phyloP scores from a whole-genome alignment of 352 stramenopile species.

The Globisporangium irregulare region DNA sequence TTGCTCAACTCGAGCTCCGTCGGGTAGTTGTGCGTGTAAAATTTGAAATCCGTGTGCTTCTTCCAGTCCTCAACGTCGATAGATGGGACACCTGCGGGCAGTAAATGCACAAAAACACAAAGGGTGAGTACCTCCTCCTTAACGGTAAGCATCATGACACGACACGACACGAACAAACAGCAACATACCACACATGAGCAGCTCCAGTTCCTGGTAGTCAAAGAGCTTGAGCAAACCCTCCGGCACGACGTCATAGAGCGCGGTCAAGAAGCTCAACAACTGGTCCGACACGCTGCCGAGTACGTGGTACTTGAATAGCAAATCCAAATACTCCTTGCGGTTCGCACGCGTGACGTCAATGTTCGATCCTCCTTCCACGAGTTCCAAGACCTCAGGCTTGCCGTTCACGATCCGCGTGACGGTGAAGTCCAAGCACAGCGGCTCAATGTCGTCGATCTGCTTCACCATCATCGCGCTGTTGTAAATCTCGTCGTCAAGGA shows the following conservation, averaged over 20 bases:
- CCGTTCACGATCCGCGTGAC: constrained; percentile 64
- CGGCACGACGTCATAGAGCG: constrained; percentile 97
- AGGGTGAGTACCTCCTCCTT: neutral
- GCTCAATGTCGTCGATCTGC: constrained; percentile 72
- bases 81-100: constrained; percentile 43
- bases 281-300: constrained; percentile 91
- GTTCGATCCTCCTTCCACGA: constrained; percentile 86
- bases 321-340: constrained; percentile 92
- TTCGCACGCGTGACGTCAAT: constrained; percentile 96
- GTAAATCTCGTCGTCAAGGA: constrained; percentile 85
- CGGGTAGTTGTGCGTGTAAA: constrained; percentile 61
- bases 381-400: constrained; percentile 77
- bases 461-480: constrained; percentile 64
- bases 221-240: constrained; percentile 96
- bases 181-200: constrained; percentile 93
- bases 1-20: constrained; percentile 84
- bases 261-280: constrained; percentile 80
- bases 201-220: constrained; percentile 98
- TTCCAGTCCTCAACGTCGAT: constrained; percentile 81
- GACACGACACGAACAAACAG: constrained; percentile 26
- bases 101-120: neutral
- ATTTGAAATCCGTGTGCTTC: constrained; percentile 80
- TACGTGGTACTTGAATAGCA: constrained; percentile 95
- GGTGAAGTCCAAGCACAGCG: constrained; percentile 77
- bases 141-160: neutral